Base-by-base conservation (phyloP, 495 filamentous ascomycete genomes). In the Trichoderma reesei region DNA sequence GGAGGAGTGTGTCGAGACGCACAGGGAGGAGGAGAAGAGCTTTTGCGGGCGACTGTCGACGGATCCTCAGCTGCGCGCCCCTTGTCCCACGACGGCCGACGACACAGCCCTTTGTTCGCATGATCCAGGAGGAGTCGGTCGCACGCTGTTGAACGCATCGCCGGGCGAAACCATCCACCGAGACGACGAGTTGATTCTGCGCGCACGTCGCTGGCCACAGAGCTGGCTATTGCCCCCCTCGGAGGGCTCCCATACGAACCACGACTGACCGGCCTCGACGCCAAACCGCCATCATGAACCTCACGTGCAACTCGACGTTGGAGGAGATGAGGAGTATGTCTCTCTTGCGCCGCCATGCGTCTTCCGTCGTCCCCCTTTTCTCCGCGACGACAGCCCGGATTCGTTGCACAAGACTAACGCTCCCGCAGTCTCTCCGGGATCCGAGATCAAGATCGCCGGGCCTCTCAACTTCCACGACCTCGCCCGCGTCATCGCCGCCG, bases 401-500 rank as follows among this genome's bases (percentile, higher is more conserved):
- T 7, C 26, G 8, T 10, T n/a, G n/a, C 0, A 56, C 13, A 31
- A 56, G n/a, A 26, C 51, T 56, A 56, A 56, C 31, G 20, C 18
- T 26, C 20, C 51, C 7, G 51, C 51, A 56, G 51, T 56, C 37
- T 39, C 37, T 39, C 37, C 37, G 37, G 37, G 37, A 38, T 69
- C 72, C 44, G 80, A 83, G 67, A 69, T 71, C 59, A 67, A 70
- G 60, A 68, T 83, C 67, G 78, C 65, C 11, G 79, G 79, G 41
- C 62, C 68, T 65, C 63, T 85, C 56, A 85, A 79, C 59, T 86
- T 86, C 68, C 85, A 87, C 68, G 69, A 80, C 41, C 72, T 86
- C 39, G 79, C 78, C 60, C 66, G 79, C 63, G 76, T 81, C 54
- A 78, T 88, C 51, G 76, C 75, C 51, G 85, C 78, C 60, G 78